phyloP scores from a whole-genome alignment of 306 rosid species.

The Prosopis cineraria region DNA sequence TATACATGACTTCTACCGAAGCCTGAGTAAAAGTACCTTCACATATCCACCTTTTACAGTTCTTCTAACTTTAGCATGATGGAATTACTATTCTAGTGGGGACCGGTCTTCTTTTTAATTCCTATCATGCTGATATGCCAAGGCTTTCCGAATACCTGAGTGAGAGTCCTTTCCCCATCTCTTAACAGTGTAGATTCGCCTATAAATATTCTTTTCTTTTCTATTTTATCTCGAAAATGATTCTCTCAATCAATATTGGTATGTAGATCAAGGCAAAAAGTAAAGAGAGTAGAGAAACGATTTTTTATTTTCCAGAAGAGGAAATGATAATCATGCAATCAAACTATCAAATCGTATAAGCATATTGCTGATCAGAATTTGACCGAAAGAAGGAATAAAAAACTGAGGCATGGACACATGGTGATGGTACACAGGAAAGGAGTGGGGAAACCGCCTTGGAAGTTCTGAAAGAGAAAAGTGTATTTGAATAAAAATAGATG shows the following conservation, averaged over 20 bases:
- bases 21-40: conserved; percentile 7
- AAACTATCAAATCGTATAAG: background rate
- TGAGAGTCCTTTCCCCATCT: conserved; percentile 30
- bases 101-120: background rate
- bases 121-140: background rate
- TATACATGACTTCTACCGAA: background rate
- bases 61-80: conserved; percentile 20
- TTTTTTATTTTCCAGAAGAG: conserved; percentile 19
- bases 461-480: conserved; percentile 30
- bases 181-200: conserved; percentile 26
- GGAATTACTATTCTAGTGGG: background rate
- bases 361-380: background rate
- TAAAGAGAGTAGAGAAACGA: background rate
- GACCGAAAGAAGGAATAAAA: background rate
- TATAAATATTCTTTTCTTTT: conserved; percentile 24
- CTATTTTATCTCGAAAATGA: background rate
- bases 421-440: background rate
- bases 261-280: conserved; percentile 9
- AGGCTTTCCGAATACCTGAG: conserved; percentile 33
- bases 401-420: background rate
- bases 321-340: conserved; percentile 23
- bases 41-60: conserved; percentile 28
- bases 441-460: conserved; percentile 31
- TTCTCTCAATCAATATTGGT: conserved; percentile 12
- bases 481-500: conserved; percentile 30